A percentile compares a stretch with the other conserved stretches of the same genome.
These are phyloP conservation scores for Helianthus tuberosus DNA, from an alignment of 129 eudicot species.

Conservation along the genomic window DNA sequence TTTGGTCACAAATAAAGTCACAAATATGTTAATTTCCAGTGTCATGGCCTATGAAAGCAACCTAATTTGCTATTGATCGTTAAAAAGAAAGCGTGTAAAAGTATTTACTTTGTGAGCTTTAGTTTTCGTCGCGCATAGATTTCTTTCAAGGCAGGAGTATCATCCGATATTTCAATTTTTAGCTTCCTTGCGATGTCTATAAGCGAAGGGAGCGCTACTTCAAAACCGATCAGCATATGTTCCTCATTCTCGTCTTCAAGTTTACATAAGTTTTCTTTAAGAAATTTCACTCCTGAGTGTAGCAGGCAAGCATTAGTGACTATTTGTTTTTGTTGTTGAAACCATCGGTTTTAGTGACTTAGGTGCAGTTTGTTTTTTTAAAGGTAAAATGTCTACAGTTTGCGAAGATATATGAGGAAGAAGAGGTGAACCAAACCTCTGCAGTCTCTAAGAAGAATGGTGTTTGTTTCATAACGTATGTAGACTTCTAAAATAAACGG, in stretches of 20 bases:
- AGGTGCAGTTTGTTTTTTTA: no score
- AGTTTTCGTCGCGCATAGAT: constrained; percentile 68
- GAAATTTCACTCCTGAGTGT: constrained; percentile 53
- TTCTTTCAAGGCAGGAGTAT: constrained; percentile 62
- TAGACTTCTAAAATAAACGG: no score
- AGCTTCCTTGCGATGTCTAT: constrained; percentile 68
- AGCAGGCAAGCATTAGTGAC: neutral
- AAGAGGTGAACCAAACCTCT: no score
- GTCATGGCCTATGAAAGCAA: neutral
- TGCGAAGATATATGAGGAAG: no score
- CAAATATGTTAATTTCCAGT: neutral
- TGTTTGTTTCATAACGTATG: no score
- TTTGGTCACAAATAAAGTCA: constrained; percentile 5
- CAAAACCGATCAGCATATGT: constrained; percentile 97
- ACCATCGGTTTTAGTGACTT: constrained; percentile 3
- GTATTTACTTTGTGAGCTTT: constrained; percentile 79
- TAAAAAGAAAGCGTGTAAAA: neutral
- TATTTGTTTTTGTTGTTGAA: no score
- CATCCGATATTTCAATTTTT: constrained; percentile 56
- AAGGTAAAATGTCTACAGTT: no score
- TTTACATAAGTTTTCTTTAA: constrained; percentile 59
- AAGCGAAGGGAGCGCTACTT: constrained; percentile 92
- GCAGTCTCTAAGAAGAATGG: no score
- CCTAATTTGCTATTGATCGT: neutral
- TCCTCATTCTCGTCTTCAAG: constrained; percentile 72